Conservation (phyloP, 2,329 filamentous ascomycete species). For the Xylariomycetidae sp. region DNA sequence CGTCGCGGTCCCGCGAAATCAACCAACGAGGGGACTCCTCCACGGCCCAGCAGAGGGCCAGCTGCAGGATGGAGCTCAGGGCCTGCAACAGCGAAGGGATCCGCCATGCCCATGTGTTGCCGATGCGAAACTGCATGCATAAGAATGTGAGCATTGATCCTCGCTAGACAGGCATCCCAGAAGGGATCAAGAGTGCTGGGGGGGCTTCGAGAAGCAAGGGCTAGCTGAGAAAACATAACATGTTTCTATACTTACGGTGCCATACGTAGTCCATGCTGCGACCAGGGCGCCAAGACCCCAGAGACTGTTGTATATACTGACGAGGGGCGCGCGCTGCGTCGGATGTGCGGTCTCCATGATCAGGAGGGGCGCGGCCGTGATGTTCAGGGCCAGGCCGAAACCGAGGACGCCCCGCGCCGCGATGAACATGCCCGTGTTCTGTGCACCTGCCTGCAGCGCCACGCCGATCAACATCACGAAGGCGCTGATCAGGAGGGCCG, state of each 20-base stretch:
- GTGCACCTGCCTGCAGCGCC: slow-evolving; percentile 36
- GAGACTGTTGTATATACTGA: slow-evolving; percentile 35
- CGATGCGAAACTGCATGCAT: slow-evolving; percentile 8
- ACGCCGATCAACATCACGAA: slow-evolving; percentile 35
- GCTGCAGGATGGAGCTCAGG: slow-evolving; percentile 14
- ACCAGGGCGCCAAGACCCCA: slow-evolving; percentile 33
- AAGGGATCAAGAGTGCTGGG: no score
- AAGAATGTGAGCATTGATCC: no score
- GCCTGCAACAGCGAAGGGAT: slow-evolving; percentile 17
- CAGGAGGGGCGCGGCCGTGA: slow-evolving; percentile 14
- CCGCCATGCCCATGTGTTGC: slow-evolving; percentile 13
- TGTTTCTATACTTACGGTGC: no score
- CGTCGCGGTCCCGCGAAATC: slow-evolving; percentile 16
- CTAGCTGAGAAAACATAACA: no score
- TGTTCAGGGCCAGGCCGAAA: slow-evolving; percentile 29
- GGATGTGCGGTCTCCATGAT: slow-evolving; percentile 9
- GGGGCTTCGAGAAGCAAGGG: no score
- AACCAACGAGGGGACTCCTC: slow-evolving; percentile 24
- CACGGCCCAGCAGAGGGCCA: slow-evolving; percentile 12
- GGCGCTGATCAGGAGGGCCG: slow-evolving; percentile 29
- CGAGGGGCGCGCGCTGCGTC: slow-evolving; percentile 5
- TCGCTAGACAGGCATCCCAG: no score
- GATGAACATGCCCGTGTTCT: slow-evolving; percentile 41
- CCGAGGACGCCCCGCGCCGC: slow-evolving; percentile 36
- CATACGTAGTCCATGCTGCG: neutral